phyloP scores from a whole-genome alignment of 1,139 yeast genomes.

The Debaryomyces subglobosus region DNA sequence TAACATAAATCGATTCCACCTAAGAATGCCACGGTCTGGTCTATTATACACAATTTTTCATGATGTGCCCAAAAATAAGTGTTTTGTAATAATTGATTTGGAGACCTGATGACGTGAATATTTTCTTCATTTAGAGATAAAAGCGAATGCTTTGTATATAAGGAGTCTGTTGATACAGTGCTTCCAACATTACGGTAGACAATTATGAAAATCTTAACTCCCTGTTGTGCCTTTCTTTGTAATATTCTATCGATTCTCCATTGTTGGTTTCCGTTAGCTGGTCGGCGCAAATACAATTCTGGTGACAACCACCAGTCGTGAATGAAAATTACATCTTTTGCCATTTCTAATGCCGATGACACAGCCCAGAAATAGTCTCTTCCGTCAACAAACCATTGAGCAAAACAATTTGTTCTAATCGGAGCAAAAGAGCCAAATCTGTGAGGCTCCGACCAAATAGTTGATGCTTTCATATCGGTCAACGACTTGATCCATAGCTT shows the following conservation, averaged over 20 bases:
- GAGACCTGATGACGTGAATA: constrained; percentile 89
- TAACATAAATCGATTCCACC: constrained; percentile 97
- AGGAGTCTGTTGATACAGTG: constrained; percentile 90
- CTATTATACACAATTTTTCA: constrained; percentile 86
- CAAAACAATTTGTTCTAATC: constrained; percentile 77
- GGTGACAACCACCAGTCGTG: constrained; percentile 99
- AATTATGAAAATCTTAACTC: constrained; percentile 90
- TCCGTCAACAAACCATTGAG: constrained; percentile 97
- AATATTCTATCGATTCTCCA: constrained; percentile 89
- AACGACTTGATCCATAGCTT: constrained; percentile 79
- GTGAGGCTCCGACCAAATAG: constrained; percentile 72
- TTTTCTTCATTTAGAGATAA: constrained; percentile 80
- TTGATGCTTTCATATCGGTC: constrained; percentile 63
- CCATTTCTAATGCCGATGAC: constrained; percentile 89
- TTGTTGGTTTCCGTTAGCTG: constrained; percentile 93
- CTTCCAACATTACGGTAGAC: constrained; percentile 95
- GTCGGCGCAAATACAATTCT: constrained; percentile 87
- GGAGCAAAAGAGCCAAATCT: constrained; percentile 95
- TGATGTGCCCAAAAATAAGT: constrained; percentile 99
- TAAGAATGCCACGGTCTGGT: constrained; percentile 83
- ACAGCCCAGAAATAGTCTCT: constrained; percentile 97
- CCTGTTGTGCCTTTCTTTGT: constrained; percentile 89
- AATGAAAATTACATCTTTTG: constrained; percentile 89
- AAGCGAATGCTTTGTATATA: constrained; percentile 92
- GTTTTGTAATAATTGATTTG: constrained; percentile 91